Evolutionary conservation across 1,284 basidiomycete species (phyloP).

Genomic region (Earliella scabrosa): DNA sequence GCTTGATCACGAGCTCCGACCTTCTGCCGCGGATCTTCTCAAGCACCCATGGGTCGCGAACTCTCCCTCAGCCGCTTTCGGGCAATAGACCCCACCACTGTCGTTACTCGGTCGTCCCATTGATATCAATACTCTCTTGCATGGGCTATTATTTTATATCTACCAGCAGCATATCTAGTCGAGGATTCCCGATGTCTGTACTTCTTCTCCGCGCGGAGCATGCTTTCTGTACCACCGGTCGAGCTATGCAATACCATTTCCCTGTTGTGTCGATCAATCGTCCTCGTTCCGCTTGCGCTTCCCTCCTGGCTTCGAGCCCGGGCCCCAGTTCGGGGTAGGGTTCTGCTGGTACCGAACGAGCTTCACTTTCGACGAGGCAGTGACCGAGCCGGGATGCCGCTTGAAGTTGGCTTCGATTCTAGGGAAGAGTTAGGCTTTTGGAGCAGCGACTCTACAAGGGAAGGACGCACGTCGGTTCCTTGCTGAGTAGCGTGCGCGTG

Average conservation of each 20-base stretch:
- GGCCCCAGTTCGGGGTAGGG: conserved; percentile 93
- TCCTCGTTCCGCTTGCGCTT: conserved; percentile 53
- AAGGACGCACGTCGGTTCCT: conserved; percentile 56
- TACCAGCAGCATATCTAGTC: conserved; percentile 26
- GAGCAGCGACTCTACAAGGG: no score
- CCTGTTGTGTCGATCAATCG: conserved; percentile 20
- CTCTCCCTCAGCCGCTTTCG: conserved; percentile 22
- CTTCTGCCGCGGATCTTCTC: conserved; percentile 78
- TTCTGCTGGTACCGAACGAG: conserved; percentile 92
- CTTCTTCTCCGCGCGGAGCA: conserved; percentile 13
- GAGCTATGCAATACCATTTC: conserved; percentile 19
- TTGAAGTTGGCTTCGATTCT: conserved; percentile 77
- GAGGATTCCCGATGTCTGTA: conserved; percentile 17
- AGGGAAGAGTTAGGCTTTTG: neutral
- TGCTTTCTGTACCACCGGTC: conserved; percentile 24
- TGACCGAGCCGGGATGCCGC: conserved; percentile 68
- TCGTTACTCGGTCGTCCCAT: conserved; percentile 6
- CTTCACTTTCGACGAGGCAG: conserved; percentile 66
- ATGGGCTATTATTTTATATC: conserved; percentile 21
- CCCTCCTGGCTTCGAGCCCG: conserved; percentile 62
- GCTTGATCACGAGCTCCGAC: conserved; percentile 82
- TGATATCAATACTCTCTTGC: conserved; percentile 1
- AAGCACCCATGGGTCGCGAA: conserved; percentile 73
- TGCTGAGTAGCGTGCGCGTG: conserved; percentile 63
- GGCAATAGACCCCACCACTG: conserved; percentile 11